Conservation (phyloP, 2,329 filamentous ascomycete genomes). For the Polytolypa hystricis region DNA sequence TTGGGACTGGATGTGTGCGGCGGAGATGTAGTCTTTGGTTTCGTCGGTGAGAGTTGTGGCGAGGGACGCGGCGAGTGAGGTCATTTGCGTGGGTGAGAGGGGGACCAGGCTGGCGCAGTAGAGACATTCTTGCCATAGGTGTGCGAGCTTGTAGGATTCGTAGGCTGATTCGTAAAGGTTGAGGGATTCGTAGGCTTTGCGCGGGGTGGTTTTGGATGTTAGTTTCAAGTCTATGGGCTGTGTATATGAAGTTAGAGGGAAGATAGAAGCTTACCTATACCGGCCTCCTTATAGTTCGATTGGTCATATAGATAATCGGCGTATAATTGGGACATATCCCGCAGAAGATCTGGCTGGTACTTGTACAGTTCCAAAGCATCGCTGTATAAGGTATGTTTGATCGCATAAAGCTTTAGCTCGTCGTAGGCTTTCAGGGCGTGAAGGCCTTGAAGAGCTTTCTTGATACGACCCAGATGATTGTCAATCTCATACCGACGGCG, state of each 20-base stretch:
- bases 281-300: conserved; percentile 75
- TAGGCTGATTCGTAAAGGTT: conserved; percentile 62
- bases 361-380: conserved; percentile 70
- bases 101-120: conserved; percentile 63
- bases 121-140: conserved; percentile 85
- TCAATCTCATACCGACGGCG: conserved; percentile 77
- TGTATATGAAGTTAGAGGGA: not conserved
- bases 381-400: conserved; percentile 69
- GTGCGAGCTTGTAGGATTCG: conserved; percentile 70
- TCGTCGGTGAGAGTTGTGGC: conserved; percentile 67
- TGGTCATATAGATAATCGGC: conserved; percentile 63
- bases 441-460: conserved; percentile 69
- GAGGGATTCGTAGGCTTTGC: conserved; percentile 69
- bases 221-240: not conserved
- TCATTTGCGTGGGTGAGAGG: conserved; percentile 49
- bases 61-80: conserved; percentile 59
- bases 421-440: conserved; percentile 62
- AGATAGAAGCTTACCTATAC: conserved; percentile 41
- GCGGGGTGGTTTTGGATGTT: conserved; percentile 6
- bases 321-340: conserved; percentile 63
- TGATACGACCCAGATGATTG: conserved; percentile 65
- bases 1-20: conserved; percentile 69
- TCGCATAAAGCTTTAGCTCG: conserved; percentile 65
- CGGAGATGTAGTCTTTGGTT: conserved; percentile 69
- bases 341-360: conserved; percentile 60